Percentiles rank a stretch among this genome's conserved stretches.
phyloP scores from a whole-genome alignment of 2,329 filamentous ascomycete genomes.

The Colletotrichum chrysophilum region DNA sequence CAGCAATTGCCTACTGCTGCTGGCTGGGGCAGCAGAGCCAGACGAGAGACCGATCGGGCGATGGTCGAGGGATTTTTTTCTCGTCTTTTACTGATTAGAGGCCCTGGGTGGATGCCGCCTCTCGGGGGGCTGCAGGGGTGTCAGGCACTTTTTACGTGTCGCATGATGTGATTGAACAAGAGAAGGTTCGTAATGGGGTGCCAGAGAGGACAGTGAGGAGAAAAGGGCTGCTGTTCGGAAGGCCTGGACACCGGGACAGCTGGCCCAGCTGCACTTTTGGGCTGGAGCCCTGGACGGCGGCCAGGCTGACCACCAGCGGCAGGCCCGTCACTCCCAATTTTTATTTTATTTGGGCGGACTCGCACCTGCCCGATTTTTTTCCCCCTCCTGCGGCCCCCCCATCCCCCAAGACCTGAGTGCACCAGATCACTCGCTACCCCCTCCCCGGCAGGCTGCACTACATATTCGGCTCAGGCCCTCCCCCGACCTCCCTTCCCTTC shows the following conservation, averaged over 20 bases:
- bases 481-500: slow-evolving; percentile 27
- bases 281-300: not conserved
- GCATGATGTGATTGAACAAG: slow-evolving; percentile 20
- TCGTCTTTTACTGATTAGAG: slow-evolving; percentile 14
- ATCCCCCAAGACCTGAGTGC: not conserved
- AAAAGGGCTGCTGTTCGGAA: not conserved
- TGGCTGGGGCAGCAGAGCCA: not conserved
- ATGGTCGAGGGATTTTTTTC: not conserved
- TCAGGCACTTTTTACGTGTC: slow-evolving; percentile 5
- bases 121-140: slow-evolving; percentile 17
- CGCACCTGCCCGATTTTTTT: slow-evolving; percentile 35
- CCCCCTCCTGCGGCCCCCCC: not conserved
- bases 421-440: slow-evolving; percentile 19
- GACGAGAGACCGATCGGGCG: slow-evolving; percentile 8
- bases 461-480: slow-evolving; percentile 21
- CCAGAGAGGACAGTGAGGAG: not conserved
- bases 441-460: slow-evolving; percentile 17
- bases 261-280: not conserved
- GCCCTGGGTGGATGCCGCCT: slow-evolving; percentile 15
- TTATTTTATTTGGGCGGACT: slow-evolving; percentile 18
- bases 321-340: not conserved
- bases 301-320: not conserved
- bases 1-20: not conserved
- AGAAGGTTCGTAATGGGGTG: not conserved
- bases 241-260: not conserved